phyloP scores from a whole-genome alignment of 805 yeast genomes.

The Candida golubevii region DNA sequence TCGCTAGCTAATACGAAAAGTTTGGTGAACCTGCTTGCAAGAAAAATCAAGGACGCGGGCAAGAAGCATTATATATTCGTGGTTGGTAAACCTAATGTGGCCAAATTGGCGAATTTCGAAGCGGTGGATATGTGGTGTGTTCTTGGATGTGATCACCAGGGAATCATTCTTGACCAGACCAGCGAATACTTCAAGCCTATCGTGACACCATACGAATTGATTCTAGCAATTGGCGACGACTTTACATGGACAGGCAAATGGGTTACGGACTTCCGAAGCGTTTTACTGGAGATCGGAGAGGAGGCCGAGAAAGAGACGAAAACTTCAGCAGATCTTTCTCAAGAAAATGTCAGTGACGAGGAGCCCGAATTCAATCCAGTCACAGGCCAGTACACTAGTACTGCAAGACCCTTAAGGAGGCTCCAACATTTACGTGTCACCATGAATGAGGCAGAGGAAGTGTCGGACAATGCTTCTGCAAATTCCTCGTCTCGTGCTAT shows the following conservation, averaged over 20 bases:
- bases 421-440: conserved; percentile 62
- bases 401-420: conserved; percentile 73
- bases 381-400: conserved; percentile 67
- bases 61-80: conserved; percentile 93
- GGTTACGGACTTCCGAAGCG: conserved; percentile 71
- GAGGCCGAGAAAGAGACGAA: conserved; percentile 23
- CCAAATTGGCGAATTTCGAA: conserved; percentile 93
- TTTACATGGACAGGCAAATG: conserved; percentile 91
- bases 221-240: conserved; percentile 71
- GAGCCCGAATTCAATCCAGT: conserved; percentile 87
- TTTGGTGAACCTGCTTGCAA: conserved; percentile 58
- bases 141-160: conserved; percentile 91
- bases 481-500: conserved; percentile 29
- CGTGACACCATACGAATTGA: conserved; percentile 87
- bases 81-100: conserved; percentile 97
- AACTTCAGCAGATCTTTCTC: not conserved
- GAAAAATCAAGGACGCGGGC: conserved; percentile 65
- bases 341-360: conserved; percentile 22
- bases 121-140: conserved; percentile 93
- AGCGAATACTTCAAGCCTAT: conserved; percentile 88
- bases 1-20: conserved; percentile 71
- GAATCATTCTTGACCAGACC: conserved; percentile 73
- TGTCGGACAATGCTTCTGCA: conserved; percentile 4
- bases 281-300: conserved; percentile 38
- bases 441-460: conserved; percentile 19